Base-by-base conservation (phyloP, 306 rosid species). In the Medicago lupulina region DNA sequence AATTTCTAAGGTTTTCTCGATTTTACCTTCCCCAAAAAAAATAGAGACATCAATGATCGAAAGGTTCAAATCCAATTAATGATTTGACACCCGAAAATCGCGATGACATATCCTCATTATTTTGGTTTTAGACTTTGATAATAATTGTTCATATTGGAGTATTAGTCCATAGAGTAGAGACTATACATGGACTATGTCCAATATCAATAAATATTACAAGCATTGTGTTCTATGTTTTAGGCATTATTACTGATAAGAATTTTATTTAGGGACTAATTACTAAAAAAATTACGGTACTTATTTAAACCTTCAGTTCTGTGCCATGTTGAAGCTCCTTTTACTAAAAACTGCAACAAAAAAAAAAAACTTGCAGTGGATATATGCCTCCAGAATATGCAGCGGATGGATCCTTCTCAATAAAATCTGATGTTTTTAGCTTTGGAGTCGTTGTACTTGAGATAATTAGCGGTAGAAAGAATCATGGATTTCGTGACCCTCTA, bases 381-480 rank as follows among this genome's bases (percentile, higher is more conserved):
- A 61, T 61, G 67, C 67, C 67, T 21, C 63, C 63, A 11, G 63
- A 57, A 21, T 57, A 57, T 57, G 63, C 36, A 5, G 63, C 21
- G 63, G 51, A 40, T 65, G 70, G 70, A 25, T 61, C 9, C 8
- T 61, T 61, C 41, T 61, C 67, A 9, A 65, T 40, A 11, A 65
- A 65, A 40, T 65, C 34, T 31, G 67, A 61, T 31, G 67, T 61
- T 61, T 61, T 31, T 31, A 61, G 67, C 44, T 61, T 61, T 34
- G 17, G 67, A 19, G 67, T 61, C 11, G 34, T 61, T 7, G 6
- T 15, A 2, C 67, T 61, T 61, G 67, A 61, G 19, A 65, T 40
- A 65, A 39, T 65, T 65, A 65, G 70, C n/a, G 70, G 70, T 12
- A 39, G 31, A 8, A 65, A 65, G 70, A 65, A 16, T 39, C 51